Evolutionary conservation across 1,284 basidiomycete species (phyloP), one percentile per base, ranked within the genome.

Genomic region (Vanrija sp.): DNA sequence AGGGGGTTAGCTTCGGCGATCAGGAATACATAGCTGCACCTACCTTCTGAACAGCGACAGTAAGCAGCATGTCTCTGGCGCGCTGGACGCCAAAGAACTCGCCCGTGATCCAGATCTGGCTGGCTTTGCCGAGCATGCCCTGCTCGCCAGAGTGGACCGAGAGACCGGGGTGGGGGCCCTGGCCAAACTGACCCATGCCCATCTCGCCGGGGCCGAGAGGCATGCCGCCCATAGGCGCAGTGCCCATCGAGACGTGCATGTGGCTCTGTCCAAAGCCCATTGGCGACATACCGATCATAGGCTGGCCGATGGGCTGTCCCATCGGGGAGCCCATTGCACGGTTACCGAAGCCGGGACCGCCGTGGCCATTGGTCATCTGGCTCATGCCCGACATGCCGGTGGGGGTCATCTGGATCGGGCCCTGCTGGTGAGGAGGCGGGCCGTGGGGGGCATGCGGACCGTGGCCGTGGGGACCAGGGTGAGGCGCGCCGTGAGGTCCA

Each of bases 1-100:
- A 5, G 12, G 15, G 31, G 12, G 31, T 31, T 14, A 31, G 10
- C 31, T 2, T 18, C 22, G 31, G 31, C n/a, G n/a, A n/a, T n/a
- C n/a, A n/a, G n/a, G n/a, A n/a, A n/a, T n/a, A 48, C 55, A 38
- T 57, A 88, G 89, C 82, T 31, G 3, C 4, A 14, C 31, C 15
- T 5, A 31, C 31, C 31, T 96, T 97, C 72, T 83, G 86, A 57
- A 86, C 77, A 15, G 91, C 88, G 23, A 93, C 81, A 71, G 93
- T 88, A 71, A 86, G 86, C 9, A 98, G 79, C 92, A 97, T 97
- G 71, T 98, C 95, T 62, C 89, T 81, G 3, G 95, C 95, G 47
- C 95, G 79, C 73, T 96, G 91, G 14, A 97, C 94, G 38, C 90
- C 89, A 64, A 97, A 96, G 73, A 94, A 97, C 76, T 98, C 94